These are phyloP conservation scores for Plenodomus lindquistii DNA, from an alignment of 2,329 filamentous ascomycete species.

Conservation along the genomic window DNA sequence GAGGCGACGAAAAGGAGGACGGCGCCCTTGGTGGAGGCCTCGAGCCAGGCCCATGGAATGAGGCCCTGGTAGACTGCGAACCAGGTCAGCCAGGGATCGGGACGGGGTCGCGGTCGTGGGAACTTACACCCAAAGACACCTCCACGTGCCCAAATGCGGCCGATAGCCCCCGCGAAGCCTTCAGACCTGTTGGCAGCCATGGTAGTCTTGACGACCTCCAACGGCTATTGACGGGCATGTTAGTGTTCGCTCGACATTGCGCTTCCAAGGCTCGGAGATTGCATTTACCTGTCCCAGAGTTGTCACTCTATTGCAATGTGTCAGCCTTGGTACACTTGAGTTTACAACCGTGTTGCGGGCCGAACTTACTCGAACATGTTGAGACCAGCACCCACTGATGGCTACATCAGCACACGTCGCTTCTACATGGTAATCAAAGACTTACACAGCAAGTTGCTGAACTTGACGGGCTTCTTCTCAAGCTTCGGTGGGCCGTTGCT, in stretches of 20 bases:
- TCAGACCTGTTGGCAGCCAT: slow-evolving; percentile 97
- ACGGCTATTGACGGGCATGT: slow-evolving; percentile 68
- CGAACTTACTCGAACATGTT: slow-evolving; percentile 84
- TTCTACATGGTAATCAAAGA: slow-evolving; percentile 15
- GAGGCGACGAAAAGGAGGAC: slow-evolving; percentile 98
- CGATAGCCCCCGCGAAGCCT: slow-evolving; percentile 78
- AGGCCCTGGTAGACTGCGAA: slow-evolving; percentile 93
- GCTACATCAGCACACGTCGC: slow-evolving; percentile 31
- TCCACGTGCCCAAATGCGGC: slow-evolving; percentile 90
- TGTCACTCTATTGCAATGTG: slow-evolving; percentile 58
- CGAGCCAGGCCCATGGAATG: slow-evolving; percentile 95
- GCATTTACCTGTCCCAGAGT: slow-evolving; percentile 64
- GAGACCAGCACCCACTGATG: slow-evolving; percentile 77
- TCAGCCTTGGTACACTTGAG: slow-evolving; percentile 8
- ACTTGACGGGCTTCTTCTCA: slow-evolving; percentile 99
- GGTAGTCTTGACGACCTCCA: slow-evolving; percentile 99
- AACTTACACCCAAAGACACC: slow-evolving; percentile 90
- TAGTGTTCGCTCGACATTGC: slow-evolving; percentile 29
- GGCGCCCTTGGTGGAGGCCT: slow-evolving; percentile 98
- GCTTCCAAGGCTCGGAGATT: background rate
- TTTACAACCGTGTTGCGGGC: slow-evolving; percentile 6
- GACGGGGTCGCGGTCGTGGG: slow-evolving; percentile 1
- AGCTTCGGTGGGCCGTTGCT: slow-evolving; percentile 56
- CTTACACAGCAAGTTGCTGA: slow-evolving; percentile 89
- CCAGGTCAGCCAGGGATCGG: slow-evolving; percentile 45